Conservation (phyloP, 768 basidiomycete species). For the Termitomyces sp. region DNA sequence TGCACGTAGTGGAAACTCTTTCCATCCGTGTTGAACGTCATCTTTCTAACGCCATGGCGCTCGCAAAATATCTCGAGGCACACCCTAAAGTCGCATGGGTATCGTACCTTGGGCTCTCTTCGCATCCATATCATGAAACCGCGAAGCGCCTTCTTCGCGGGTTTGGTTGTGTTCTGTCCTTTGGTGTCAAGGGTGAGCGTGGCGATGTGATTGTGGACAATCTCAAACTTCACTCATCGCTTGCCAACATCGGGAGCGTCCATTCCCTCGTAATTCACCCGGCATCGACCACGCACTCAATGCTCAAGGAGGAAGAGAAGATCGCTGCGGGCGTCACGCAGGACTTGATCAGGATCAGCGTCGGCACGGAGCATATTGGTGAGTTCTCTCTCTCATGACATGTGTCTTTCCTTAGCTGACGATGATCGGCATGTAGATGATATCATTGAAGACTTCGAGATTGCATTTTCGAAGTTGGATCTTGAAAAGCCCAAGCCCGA, state of each 20-base stretch:
- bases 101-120: constrained; percentile 55
- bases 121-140: constrained; percentile 48
- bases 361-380: constrained; percentile 16
- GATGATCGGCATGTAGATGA: constrained; percentile 6
- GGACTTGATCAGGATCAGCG: constrained; percentile 53
- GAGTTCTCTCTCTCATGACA: not conserved
- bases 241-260: constrained; percentile 31
- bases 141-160: constrained; percentile 45
- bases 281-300: constrained; percentile 58
- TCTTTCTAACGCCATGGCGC: constrained; percentile 49
- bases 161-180: constrained; percentile 62
- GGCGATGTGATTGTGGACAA: constrained; percentile 34
- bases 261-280: constrained; percentile 54
- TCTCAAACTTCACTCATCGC: constrained; percentile 34
- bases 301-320: constrained; percentile 48
- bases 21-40: constrained; percentile 59
- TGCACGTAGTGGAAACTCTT: constrained; percentile 48
- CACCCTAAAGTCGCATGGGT: constrained; percentile 64
- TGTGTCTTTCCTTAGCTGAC: not conserved
- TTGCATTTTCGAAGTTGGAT: constrained; percentile 9
- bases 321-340: constrained; percentile 50
- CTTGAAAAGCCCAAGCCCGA: not conserved
- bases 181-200: constrained; percentile 52
- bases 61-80: constrained; percentile 42
- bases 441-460: constrained; percentile 15